A percentile compares a stretch with the other conserved stretches of the same genome.
Evolutionary conservation across 805 yeast genomes (phyloP).

Genomic region (Clavispora phyllophila): DNA sequence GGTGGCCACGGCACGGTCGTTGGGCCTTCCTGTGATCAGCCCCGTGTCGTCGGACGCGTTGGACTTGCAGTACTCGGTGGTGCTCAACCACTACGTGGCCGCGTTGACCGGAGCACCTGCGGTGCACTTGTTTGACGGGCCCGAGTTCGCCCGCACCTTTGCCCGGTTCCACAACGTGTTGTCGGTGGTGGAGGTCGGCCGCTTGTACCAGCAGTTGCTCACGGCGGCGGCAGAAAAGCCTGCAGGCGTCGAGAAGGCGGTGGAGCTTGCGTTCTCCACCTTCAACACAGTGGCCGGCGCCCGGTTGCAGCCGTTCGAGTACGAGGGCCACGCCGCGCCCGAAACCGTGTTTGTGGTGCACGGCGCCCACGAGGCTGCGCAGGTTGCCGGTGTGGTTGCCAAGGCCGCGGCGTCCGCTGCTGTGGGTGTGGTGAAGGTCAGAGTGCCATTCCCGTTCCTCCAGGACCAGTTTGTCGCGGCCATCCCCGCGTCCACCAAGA

Average conservation of each 20-base stretch:
- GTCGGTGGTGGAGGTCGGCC: conserved; percentile 38
- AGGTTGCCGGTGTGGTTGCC: conserved; percentile 43
- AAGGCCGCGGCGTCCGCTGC: conserved; percentile 23
- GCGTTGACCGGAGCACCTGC: conserved; percentile 47
- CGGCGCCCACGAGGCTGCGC: conserved; percentile 63
- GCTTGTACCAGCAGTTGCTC: conserved; percentile 34
- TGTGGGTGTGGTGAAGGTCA: conserved; percentile 62
- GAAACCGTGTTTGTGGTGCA: conserved; percentile 76
- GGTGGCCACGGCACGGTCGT: conserved; percentile 53
- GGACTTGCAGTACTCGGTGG: conserved; percentile 65
- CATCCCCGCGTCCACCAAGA: conserved; percentile 55
- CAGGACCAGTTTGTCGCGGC: conserved; percentile 50
- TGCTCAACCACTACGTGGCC: conserved; percentile 61
- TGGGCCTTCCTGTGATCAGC: conserved; percentile 64
- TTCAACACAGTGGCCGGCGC: conserved; percentile 55
- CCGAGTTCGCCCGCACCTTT: conserved; percentile 51
- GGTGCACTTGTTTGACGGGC: conserved; percentile 77
- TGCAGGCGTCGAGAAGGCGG: conserved; percentile 30
- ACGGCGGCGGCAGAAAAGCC: conserved; percentile 14
- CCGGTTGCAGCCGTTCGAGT: conserved; percentile 59
- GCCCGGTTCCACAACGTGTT: conserved; percentile 42
- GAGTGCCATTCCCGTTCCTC: conserved; percentile 80
- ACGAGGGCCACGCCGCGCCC: conserved; percentile 57
- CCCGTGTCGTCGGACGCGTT: conserved; percentile 47
- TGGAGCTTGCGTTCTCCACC: conserved; percentile 42